phyloP scores from a whole-genome alignment of 176 grass and related monocot species.

The Pontederia paniculata region DNA sequence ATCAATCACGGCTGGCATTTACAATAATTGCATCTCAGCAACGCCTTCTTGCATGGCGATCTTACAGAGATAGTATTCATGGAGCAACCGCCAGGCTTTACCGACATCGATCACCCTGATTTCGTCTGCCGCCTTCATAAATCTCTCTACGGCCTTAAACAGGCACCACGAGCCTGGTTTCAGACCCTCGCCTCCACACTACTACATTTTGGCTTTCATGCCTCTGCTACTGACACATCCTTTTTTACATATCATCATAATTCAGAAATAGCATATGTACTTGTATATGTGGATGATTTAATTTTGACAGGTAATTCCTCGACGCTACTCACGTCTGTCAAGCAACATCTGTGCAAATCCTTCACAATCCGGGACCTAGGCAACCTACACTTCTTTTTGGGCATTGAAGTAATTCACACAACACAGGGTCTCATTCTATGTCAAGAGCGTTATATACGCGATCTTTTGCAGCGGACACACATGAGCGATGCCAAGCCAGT shows the following conservation, averaged over 20 bases:
- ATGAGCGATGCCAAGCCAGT: background rate
- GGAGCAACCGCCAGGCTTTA: background rate
- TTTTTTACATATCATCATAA: background rate
- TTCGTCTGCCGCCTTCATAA: background rate
- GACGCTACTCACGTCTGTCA: background rate
- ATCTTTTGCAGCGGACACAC: background rate
- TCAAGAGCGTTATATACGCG: background rate
- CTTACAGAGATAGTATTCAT: background rate
- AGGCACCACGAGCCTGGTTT: background rate
- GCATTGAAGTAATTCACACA: background rate
- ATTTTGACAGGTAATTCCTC: background rate
- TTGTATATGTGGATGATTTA: constrained; percentile 1
- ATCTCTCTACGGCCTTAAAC: background rate
- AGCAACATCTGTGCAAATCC: background rate
- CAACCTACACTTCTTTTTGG: background rate
- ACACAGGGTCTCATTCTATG: background rate
- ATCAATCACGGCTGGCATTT: background rate
- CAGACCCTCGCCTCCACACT: background rate
- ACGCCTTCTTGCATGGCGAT: background rate
- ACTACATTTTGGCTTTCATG: background rate
- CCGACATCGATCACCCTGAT: background rate
- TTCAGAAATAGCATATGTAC: background rate
- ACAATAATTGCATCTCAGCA: background rate
- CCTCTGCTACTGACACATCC: background rate
- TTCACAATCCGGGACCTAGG: background rate